These are phyloP conservation scores for Coniochaeta hoffmannii DNA, from an alignment of 2,329 filamentous ascomycete species.

Conservation along the genomic window DNA sequence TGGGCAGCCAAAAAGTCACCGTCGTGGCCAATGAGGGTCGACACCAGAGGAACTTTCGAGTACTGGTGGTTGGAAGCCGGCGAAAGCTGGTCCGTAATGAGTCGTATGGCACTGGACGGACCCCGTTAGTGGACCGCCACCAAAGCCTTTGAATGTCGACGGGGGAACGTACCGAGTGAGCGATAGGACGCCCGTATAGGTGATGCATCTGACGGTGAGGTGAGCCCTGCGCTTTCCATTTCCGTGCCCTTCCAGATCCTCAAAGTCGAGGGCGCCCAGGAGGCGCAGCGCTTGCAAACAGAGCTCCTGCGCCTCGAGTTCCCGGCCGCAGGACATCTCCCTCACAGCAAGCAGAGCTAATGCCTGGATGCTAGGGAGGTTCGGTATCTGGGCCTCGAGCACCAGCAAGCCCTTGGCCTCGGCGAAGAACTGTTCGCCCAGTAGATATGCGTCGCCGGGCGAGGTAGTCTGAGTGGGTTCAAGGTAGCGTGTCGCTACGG, in stretches of 20 bases:
- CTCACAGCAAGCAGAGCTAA: neutral
- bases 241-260: neutral
- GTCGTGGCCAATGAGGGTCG: neutral
- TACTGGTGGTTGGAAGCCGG: neutral
- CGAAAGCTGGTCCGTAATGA: neutral
- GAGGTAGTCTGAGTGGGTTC: neutral
- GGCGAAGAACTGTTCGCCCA: neutral
- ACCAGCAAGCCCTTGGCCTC: neutral
- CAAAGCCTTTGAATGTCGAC: neutral
- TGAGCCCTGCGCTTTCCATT: neutral
- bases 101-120: neutral
- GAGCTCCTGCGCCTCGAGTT: neutral
- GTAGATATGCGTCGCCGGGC: neutral
- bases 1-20: neutral
- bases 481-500: conserved; percentile 11
- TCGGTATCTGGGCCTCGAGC: neutral
- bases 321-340: neutral
- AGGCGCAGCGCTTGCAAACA: neutral
- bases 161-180: neutral
- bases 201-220: neutral
- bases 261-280: neutral
- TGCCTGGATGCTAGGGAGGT: neutral
- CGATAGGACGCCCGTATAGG: neutral
- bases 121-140: no score
- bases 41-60: neutral